These are phyloP conservation scores for Pleomassaria siparia DNA, from an alignment of 2,329 filamentous ascomycete species.

Conservation along the genomic window DNA sequence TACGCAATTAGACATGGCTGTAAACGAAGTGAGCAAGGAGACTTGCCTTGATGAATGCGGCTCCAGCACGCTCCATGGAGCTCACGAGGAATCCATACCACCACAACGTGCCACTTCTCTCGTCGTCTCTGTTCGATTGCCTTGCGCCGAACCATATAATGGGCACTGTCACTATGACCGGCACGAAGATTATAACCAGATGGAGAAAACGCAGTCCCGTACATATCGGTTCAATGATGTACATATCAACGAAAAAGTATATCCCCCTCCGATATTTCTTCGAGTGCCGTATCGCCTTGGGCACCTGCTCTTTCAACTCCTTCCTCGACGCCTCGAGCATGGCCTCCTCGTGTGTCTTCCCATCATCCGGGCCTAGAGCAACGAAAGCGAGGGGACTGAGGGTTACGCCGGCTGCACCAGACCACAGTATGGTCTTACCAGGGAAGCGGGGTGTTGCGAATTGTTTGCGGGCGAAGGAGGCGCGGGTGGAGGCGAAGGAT, in stretches of 20 bases:
- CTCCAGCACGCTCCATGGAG: constrained; percentile 89
- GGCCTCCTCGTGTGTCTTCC: constrained; percentile 74
- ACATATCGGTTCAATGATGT: constrained; percentile 79
- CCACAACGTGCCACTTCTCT: constrained; percentile 82
- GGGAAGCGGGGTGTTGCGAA: constrained; percentile 40
- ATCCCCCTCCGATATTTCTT: constrained; percentile 60
- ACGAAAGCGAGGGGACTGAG: constrained; percentile 63
- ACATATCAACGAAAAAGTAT: constrained; percentile 68
- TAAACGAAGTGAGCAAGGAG: neutral
- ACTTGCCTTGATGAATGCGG: constrained; percentile 93
- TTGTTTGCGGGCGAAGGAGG: constrained; percentile 31
- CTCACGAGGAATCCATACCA: constrained; percentile 90
- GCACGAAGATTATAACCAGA: constrained; percentile 84
- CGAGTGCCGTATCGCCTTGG: constrained; percentile 62
- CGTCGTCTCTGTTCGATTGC: constrained; percentile 66
- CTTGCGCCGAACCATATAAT: constrained; percentile 75
- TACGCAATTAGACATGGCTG: constrained; percentile 17
- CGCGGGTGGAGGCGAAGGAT: constrained; percentile 25
- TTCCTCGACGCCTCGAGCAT: constrained; percentile 82
- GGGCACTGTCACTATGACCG: constrained; percentile 79
- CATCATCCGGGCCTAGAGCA: constrained; percentile 56
- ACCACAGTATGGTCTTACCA: constrained; percentile 35
- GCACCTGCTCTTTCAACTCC: constrained; percentile 72
- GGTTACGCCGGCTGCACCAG: constrained; percentile 30
- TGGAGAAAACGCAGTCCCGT: constrained; percentile 88